A percentile compares a stretch with the other conserved stretches of the same genome.
Conservation (phyloP, 306 rosid species). For the Quercus gilva region DNA sequence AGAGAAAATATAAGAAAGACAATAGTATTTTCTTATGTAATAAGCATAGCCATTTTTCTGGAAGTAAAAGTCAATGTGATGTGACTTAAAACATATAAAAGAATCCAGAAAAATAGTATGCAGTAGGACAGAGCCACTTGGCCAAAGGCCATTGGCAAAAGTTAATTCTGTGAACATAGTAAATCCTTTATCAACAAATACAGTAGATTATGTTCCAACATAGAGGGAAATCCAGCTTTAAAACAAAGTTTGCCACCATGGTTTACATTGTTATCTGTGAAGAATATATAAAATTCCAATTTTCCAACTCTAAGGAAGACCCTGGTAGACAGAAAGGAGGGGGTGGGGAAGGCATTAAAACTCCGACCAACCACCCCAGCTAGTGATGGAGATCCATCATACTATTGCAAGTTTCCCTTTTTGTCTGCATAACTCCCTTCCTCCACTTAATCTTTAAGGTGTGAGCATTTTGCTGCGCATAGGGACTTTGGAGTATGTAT, state of each 20-base stretch:
- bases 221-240: background rate
- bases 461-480: conserved; percentile 3
- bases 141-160: background rate
- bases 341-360: background rate
- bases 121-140: background rate
- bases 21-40: too few relatives aligned
- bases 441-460: conserved; percentile 7
- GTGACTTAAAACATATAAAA: too few relatives aligned
- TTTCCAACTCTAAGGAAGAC: too few relatives aligned
- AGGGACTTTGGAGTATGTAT: background rate
- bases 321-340: background rate
- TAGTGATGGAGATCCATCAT: background rate
- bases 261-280: background rate
- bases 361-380: background rate
- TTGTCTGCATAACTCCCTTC: background rate
- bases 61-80: too few relatives aligned
- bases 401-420: background rate
- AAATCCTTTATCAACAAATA: background rate
- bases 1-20: background rate
- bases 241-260: background rate
- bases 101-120: too few relatives aligned
- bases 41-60: background rate
- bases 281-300: background rate
- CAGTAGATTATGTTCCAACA: background rate
- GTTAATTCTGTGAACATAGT: background rate